Base-by-base conservation (phyloP, 2,329 filamentous ascomycete species). In the Dothideomycetidae sp. region DNA sequence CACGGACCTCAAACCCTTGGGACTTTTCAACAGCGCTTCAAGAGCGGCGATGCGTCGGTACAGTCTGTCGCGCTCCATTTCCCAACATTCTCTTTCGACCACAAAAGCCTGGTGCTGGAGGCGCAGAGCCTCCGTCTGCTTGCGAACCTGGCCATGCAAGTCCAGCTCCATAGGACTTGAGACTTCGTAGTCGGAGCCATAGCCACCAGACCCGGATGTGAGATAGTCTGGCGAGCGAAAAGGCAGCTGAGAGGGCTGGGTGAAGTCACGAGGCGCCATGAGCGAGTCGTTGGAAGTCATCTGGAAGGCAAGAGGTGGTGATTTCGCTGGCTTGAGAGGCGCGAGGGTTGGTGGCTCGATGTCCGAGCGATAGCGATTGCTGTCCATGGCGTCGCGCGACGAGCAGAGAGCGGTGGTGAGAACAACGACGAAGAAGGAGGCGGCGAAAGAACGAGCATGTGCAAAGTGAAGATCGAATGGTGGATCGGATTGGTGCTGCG, bases 261-360 rank as follows among this genome's bases (percentile, higher is more conserved):
- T 38, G 15, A 19, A 21, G 12, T 35, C 34, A 10, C 37, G 28
- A 2, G 53, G 50, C 15, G 50, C 43, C 39, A 44, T 46, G 31
- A 58, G 50, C 9, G 50, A 37, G 44, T 58, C 55, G 48, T 57
- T 57, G 21, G 54, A 45, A 2, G 55, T 55, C 13, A 35, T 46
- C 13, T 49, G 48, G 42, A 58, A 58, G 30, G 55, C 55, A 18
- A 57, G 45, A 2, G 55, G 54, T 12, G 55, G 55, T 26, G 50
- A 54, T 42, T 56, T 57, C 7, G 21, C 21, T 14, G 50, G 42
- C 9, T 42, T 44, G 9, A 37, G 40, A 10, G 34, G 36, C 32
- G 31, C 29, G 16, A 29, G 23, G 5, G 31, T 31, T 16, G 38
- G 28, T n/a, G 33, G 21, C 7, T 39, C 37, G 26, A 17, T 39